These are phyloP conservation scores for Boletellus deceptivus DNA, from an alignment of 1,284 basidiomycete genomes.

Conservation along the genomic window DNA sequence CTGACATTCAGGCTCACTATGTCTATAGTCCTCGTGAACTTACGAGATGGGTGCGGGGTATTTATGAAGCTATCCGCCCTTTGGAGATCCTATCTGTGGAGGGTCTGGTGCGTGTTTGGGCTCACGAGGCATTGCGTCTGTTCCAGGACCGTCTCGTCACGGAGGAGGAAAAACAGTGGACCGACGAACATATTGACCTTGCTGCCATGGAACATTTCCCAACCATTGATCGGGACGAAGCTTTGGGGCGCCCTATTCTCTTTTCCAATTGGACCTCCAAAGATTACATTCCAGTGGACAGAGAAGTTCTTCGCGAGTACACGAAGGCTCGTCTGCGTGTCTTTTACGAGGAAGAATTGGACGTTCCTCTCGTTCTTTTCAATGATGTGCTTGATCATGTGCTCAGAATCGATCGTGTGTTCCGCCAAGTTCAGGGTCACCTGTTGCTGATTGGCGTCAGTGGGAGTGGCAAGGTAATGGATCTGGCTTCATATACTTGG, in stretches of 20 bases:
- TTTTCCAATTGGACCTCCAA: slow-evolving; percentile 99
- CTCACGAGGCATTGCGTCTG: slow-evolving; percentile 94
- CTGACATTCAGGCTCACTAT: slow-evolving; percentile 97
- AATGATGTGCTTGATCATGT: slow-evolving; percentile 99
- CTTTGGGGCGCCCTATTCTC: slow-evolving; percentile 85
- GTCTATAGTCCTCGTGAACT: slow-evolving; percentile 99
- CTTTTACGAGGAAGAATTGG: slow-evolving; percentile 97
- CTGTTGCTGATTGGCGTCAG: slow-evolving; percentile 95
- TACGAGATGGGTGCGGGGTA: slow-evolving; percentile 96
- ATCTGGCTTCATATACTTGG: background rate
- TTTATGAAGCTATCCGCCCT: slow-evolving; percentile 95
- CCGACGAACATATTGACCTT: slow-evolving; percentile 88
- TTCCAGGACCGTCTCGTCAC: slow-evolving; percentile 97
- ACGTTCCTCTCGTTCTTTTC: slow-evolving; percentile 97
- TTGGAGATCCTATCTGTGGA: slow-evolving; percentile 90
- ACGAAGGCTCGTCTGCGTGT: slow-evolving; percentile 94
- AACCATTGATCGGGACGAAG: slow-evolving; percentile 82
- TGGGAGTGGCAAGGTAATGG: slow-evolving; percentile 90
- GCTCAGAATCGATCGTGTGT: slow-evolving; percentile 96
- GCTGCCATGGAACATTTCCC: slow-evolving; percentile 90
- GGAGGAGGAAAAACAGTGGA: slow-evolving; percentile 92
- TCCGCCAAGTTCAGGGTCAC: slow-evolving; percentile 97
- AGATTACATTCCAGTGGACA: slow-evolving; percentile 92
- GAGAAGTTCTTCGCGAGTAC: slow-evolving; percentile 92
- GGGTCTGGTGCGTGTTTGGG: slow-evolving; percentile 96